Conservation (phyloP, 495 filamentous ascomycete species). For the Xylaria cubensis region DNA sequence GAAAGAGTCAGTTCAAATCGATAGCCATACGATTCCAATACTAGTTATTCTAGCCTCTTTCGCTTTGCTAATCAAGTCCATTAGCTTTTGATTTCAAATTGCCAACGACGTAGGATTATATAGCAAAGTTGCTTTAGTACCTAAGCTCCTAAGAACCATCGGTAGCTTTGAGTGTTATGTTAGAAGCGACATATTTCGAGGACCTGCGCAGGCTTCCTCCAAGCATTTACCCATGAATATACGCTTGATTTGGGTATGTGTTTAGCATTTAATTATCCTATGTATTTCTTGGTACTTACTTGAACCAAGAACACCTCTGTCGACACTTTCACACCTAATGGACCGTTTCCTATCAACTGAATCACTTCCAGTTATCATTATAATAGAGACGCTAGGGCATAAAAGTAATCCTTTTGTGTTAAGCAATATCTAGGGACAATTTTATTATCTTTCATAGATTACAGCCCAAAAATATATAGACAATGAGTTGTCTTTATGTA, state of each 20-base stretch:
- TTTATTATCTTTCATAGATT: neutral
- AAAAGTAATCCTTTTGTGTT: neutral
- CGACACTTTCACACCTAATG: neutral
- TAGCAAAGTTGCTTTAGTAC: too few species aligned
- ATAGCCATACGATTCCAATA: too few species aligned
- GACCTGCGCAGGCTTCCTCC: too few species aligned
- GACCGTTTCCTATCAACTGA: neutral
- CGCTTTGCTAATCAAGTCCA: too few species aligned
- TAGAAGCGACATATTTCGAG: too few species aligned
- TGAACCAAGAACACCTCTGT: neutral
- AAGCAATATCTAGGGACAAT: neutral
- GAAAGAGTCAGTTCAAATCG: too few species aligned
- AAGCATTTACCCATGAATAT: too few species aligned
- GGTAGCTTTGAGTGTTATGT: too few species aligned
- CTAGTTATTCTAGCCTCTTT: too few species aligned
- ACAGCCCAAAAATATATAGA: neutral
- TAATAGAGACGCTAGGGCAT: neutral
- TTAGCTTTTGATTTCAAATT: too few species aligned
- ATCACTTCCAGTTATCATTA: neutral
- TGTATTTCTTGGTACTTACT: neutral
- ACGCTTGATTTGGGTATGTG: neutral
- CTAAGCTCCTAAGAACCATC: too few species aligned
- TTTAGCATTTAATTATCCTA: neutral
- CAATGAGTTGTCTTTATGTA: neutral
- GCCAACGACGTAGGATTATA: too few species aligned